Conservation (phyloP, 495 filamentous ascomycete genomes). For the Hypoxylon cercidicola region DNA sequence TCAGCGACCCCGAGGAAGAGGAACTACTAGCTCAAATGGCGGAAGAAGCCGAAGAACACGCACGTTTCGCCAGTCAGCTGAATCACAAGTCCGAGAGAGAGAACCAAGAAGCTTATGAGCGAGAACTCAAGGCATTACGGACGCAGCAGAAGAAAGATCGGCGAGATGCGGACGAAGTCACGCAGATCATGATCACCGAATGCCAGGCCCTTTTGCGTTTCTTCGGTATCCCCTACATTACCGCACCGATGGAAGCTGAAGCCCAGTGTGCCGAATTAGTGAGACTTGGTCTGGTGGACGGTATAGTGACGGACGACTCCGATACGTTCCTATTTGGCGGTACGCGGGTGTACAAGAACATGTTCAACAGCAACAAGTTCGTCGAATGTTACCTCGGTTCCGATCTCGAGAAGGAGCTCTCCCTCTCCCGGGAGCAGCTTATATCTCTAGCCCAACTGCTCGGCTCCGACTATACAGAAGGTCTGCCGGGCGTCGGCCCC, state of each 20-base stretch:
- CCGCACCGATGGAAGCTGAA: slow-evolving; percentile 98
- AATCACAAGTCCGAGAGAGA: slow-evolving; percentile 73
- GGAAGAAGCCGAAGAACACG: slow-evolving; percentile 90
- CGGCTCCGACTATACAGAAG: slow-evolving; percentile 94
- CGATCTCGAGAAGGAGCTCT: slow-evolving; percentile 90
- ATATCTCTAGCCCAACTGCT: slow-evolving; percentile 90
- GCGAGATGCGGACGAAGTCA: slow-evolving; percentile 94
- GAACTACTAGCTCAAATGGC: slow-evolving; percentile 86
- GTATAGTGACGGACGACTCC: slow-evolving; percentile 97
- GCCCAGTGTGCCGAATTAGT: slow-evolving; percentile 97
- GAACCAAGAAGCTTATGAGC: slow-evolving; percentile 80
- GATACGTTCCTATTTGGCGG: slow-evolving; percentile 98
- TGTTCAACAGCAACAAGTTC: slow-evolving; percentile 97
- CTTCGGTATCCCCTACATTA: slow-evolving; percentile 96
- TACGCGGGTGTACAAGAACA: slow-evolving; percentile 96
- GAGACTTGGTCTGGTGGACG: slow-evolving; percentile 85
- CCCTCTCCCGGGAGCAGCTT: slow-evolving; percentile 80
- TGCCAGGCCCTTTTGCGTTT: slow-evolving; percentile 90
- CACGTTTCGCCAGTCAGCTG: slow-evolving; percentile 85
- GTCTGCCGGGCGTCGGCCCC: slow-evolving; percentile 87
- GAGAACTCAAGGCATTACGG: slow-evolving; percentile 85
- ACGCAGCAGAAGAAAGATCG: slow-evolving; percentile 95
- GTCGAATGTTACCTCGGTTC: slow-evolving; percentile 94
- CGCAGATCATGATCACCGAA: slow-evolving; percentile 91
- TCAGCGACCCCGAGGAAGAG: slow-evolving; percentile 91